Base-by-base conservation (phyloP, 768 basidiomycete genomes). In the Xerocomus spinulosus region DNA sequence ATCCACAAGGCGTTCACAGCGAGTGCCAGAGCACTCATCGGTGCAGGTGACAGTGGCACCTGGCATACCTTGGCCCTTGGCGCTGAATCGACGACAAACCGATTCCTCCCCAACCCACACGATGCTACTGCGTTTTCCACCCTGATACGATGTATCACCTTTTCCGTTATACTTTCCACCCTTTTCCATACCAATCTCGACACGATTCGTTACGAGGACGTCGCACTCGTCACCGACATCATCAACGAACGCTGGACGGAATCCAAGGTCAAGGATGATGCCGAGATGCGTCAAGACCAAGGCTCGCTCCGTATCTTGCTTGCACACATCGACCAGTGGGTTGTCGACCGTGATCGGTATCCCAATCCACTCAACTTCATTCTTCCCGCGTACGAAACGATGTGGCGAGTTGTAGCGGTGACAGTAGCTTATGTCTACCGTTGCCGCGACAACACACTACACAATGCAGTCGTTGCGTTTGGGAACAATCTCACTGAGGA, bases 401-500 rank as follows among this genome's bases (percentile, higher is more conserved):
- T 82, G 49, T 84, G 83, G 82, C 71, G 81, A 0, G 75, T 85
- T 21, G 75, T 82, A 21, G 81, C 80, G 0, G 58, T 79, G 1
- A 73, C 75, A 0, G 61, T 73, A 48, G 68, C 67, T 1, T 41
- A 56, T 15, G 20, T 51, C 44, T 57, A 67, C 46, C 55, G 64
- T 21, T 45, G 55, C 38, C 51, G 66, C 29, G 48, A 56, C 18
- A 49, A 53, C 13, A 55, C 63, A 4, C 44, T 58, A 12, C 59
- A 45, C 2, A 29, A 59, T 0, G 57, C 55, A 0, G 70, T 78
- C 12, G 33, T 52, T 3, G 18, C 17, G 9, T 60, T 63, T 24
- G 62, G 51, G 23, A 44, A 46, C 12, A 43, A 65, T 10, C 63
- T 58, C 2, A 66, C 58, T 0, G 58, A 68, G 30, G 50, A 25